A percentile compares a stretch with the other conserved stretches of the same genome.
Conservation (phyloP, 495 filamentous ascomycete species). For the Neurospora tetraspora region DNA sequence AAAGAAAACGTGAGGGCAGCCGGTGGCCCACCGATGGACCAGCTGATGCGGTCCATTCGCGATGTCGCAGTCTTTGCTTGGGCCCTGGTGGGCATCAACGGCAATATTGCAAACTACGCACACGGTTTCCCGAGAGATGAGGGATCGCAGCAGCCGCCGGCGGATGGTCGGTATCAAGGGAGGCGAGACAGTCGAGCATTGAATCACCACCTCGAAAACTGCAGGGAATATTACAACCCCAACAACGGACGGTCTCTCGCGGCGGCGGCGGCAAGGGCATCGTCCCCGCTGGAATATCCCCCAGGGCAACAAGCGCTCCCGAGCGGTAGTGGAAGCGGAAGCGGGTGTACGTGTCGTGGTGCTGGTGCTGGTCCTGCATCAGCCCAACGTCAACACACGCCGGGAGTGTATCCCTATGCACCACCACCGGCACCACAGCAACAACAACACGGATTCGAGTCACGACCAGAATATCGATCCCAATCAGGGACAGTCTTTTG, state of each 20-base stretch:
- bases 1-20: slow-evolving; percentile 33
- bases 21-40: slow-evolving; percentile 41
- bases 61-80: slow-evolving; percentile 80
- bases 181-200: neutral
- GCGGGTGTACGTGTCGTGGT: neutral
- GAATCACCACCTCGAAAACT: neutral
- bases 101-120: slow-evolving; percentile 54
- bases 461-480: neutral
- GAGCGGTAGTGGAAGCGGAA: neutral
- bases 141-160: slow-evolving; percentile 36
- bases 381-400: neutral
- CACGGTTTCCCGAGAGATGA: slow-evolving; percentile 52
- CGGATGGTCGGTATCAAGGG: neutral
- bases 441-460: neutral
- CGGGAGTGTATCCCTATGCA: neutral
- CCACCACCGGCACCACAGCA: neutral
- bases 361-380: neutral
- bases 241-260: neutral
- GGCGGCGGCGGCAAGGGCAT: neutral
- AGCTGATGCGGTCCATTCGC: slow-evolving; percentile 71
- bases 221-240: neutral
- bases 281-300: neutral
- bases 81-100: slow-evolving; percentile 75
- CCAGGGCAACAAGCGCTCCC: neutral
- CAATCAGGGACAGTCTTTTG: neutral